Conservation (phyloP, 2,329 filamentous ascomycete species). For the Orbilia oligospora region DNA sequence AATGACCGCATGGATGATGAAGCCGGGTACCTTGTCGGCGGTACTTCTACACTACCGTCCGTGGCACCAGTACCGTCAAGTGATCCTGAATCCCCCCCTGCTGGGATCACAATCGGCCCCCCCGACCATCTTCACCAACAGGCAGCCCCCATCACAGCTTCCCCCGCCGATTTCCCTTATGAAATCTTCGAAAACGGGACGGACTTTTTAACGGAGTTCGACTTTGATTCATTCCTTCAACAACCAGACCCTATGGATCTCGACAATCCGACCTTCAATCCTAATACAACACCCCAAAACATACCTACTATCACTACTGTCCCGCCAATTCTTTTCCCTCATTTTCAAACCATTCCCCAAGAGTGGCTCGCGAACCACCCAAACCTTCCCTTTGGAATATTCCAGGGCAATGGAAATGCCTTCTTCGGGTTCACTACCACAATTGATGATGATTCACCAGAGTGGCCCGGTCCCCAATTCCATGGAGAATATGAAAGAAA, state of each 20-base stretch:
- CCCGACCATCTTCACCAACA: slow-evolving; percentile 7
- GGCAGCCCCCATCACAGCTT: neutral
- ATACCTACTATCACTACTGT: slow-evolving; percentile 34
- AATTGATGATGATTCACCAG: slow-evolving; percentile 56
- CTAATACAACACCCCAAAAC: slow-evolving; percentile 27
- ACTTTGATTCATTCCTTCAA: slow-evolving; percentile 43
- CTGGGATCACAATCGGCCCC: neutral
- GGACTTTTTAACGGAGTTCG: slow-evolving; percentile 42
- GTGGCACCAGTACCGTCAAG: neutral
- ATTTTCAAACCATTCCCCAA: slow-evolving; percentile 53
- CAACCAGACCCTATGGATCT: slow-evolving; percentile 57
- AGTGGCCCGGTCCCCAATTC: slow-evolving; percentile 56
- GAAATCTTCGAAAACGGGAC: slow-evolving; percentile 25
- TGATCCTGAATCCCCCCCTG: neutral
- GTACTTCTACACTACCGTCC: neutral
- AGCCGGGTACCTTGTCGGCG: neutral
- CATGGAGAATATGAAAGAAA: slow-evolving; percentile 57
- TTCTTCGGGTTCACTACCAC: slow-evolving; percentile 48
- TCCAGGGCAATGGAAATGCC: slow-evolving; percentile 46
- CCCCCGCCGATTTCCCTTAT: slow-evolving; percentile 33
- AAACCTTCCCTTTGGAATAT: slow-evolving; percentile 47
- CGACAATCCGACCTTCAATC: slow-evolving; percentile 49
- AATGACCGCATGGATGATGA: slow-evolving; percentile 10
- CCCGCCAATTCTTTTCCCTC: slow-evolving; percentile 46
- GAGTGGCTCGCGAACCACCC: slow-evolving; percentile 54